Evolutionary conservation across 805 yeast genomes (phyloP).

Genomic region (Blastobotrys chiropterorum): DNA sequence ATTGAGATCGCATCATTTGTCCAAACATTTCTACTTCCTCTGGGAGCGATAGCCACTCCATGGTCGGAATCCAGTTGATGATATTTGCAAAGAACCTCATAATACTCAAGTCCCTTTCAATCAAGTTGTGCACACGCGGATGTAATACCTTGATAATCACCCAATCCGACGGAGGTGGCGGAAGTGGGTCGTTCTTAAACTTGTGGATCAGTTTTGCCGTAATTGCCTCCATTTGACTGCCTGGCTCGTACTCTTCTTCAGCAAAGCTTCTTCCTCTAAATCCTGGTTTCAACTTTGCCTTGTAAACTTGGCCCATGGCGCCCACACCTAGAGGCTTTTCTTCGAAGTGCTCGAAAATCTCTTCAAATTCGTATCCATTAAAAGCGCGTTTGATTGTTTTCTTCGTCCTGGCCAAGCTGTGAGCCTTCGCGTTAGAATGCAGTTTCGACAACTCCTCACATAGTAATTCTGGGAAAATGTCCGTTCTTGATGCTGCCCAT

Average conservation of each 20-base stretch:
- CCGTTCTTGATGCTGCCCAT: constrained; percentile 98
- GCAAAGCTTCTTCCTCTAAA: constrained; percentile 21
- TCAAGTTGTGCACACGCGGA: constrained; percentile 69
- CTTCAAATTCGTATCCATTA: constrained; percentile 51
- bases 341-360: constrained; percentile 73
- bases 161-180: constrained; percentile 29
- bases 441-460: constrained; percentile 70
- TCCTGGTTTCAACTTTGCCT: constrained; percentile 45
- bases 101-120: constrained; percentile 74
- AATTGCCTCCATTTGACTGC: not conserved
- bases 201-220: not conserved
- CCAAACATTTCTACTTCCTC: constrained; percentile 89
- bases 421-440: constrained; percentile 80
- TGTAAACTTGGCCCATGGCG: constrained; percentile 94
- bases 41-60: constrained; percentile 97
- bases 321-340: constrained; percentile 90
- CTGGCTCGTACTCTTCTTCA: constrained; percentile 12
- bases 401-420: constrained; percentile 57
- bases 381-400: constrained; percentile 54
- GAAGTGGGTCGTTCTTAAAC: not conserved
- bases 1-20: constrained; percentile 76
- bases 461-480: constrained; percentile 73
- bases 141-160: constrained; percentile 93
- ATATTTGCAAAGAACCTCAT: constrained; percentile 74
- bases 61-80: constrained; percentile 74